Evolutionary conservation across 1,139 yeast species (phyloP).

Genomic region (Suhomyces wounanorum): DNA sequence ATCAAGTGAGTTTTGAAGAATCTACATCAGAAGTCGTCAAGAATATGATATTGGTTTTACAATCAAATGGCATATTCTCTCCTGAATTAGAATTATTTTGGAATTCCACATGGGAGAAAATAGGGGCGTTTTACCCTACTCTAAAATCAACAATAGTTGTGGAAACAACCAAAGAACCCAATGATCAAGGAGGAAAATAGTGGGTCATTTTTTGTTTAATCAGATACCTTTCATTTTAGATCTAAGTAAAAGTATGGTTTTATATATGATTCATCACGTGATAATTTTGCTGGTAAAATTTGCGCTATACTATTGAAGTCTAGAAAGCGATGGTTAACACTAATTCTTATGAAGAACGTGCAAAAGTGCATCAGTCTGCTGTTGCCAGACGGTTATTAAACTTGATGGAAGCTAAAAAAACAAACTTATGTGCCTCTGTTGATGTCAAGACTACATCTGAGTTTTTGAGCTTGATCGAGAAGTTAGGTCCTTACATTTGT

Average conservation of each 20-base stretch:
- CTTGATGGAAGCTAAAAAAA: constrained; percentile 76
- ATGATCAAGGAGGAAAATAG: background rate
- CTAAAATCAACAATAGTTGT: constrained; percentile 32
- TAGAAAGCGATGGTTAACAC: constrained; percentile 22
- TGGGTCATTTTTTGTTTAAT: background rate
- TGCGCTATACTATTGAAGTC: background rate
- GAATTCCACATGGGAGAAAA: constrained; percentile 43
- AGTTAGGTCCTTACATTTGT: constrained; percentile 88
- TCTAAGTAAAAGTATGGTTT: too few relatives aligned
- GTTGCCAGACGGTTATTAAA: constrained; percentile 74
- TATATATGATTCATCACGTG: background rate
- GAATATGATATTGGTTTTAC: constrained; percentile 51
- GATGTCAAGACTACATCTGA: constrained; percentile 83
- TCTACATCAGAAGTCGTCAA: constrained; percentile 64
- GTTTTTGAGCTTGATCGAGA: constrained; percentile 68
- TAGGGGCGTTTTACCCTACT: constrained; percentile 48
- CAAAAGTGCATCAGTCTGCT: constrained; percentile 68
- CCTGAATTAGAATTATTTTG: constrained; percentile 30
- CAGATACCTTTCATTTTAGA: background rate
- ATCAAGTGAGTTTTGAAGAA: constrained; percentile 43
- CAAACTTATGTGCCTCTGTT: constrained; percentile 94
- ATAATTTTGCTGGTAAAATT: background rate
- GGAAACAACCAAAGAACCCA: background rate
- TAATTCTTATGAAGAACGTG: constrained; percentile 65
- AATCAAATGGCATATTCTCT: constrained; percentile 27